Evolutionary conservation across 2,329 filamentous ascomycete genomes (phyloP).

Genomic region (Myriosclerotinia scirpicola): DNA sequence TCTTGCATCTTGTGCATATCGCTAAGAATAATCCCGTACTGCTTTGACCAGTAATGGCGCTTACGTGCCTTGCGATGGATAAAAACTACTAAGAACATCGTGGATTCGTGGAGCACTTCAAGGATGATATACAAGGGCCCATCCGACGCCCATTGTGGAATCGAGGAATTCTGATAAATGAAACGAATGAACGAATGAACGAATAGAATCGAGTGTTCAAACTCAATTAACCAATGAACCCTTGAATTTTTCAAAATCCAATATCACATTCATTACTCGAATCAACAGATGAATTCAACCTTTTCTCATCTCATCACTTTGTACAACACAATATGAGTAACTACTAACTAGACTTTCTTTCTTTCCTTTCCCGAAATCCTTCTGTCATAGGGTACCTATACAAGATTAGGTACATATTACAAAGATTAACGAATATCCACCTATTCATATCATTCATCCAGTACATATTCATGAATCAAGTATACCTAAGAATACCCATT

Average conservation of each 20-base stretch:
- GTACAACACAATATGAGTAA: constrained; percentile 14
- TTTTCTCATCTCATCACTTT: constrained; percentile 8
- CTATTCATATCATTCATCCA: constrained; percentile 6
- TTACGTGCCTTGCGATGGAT: constrained; percentile 18
- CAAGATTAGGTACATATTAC: constrained; percentile 10
- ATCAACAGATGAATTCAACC: constrained; percentile 16
- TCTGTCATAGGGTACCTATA: constrained; percentile 16
- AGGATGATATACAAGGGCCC: constrained; percentile 4
- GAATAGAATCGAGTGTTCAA: neutral
- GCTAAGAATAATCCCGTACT: constrained; percentile 20
- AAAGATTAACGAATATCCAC: constrained; percentile 16
- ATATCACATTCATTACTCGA: constrained; percentile 7
- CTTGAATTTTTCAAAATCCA: neutral
- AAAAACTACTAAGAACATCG: neutral
- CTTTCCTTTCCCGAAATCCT: neutral
- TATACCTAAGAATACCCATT: constrained; percentile 4
- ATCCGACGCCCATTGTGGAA: neutral
- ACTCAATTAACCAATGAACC: neutral
- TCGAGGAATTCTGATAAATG: neutral
- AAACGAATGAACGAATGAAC: neutral
- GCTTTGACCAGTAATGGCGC: constrained; percentile 15
- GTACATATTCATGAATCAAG: constrained; percentile 11
- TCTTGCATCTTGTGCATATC: constrained; percentile 19
- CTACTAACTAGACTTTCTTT: neutral
- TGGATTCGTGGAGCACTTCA: constrained; percentile 5